Evolutionary conservation across 108 stramenopile genomes (phyloP).

Genomic region (Bacterosira constricta): DNA sequence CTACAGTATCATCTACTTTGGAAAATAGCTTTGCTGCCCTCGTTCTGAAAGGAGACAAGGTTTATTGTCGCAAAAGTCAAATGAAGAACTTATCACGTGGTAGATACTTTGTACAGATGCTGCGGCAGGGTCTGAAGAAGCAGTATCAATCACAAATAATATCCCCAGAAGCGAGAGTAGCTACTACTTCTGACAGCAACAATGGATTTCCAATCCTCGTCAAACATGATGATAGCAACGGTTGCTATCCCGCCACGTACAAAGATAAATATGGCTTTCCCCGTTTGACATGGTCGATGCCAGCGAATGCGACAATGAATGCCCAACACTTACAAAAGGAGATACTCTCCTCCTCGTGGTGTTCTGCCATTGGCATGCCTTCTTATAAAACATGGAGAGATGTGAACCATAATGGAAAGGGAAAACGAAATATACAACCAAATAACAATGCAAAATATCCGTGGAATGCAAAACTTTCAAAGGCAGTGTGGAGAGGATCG

Average conservation of each 20-base stretch:
- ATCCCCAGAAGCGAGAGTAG: too few relatives aligned
- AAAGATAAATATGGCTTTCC: constrained; percentile 41
- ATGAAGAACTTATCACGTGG: constrained; percentile 33
- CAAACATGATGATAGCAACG: constrained; percentile 53
- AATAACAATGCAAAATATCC: constrained; percentile 26
- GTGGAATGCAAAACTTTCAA: constrained; percentile 27
- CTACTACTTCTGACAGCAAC: neutral
- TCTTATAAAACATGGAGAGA: constrained; percentile 48
- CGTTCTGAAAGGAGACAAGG: constrained; percentile 24
- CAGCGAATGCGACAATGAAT: constrained; percentile 8
- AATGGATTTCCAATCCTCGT: constrained; percentile 23
- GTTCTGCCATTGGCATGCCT: constrained; percentile 29
- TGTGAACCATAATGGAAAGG: neutral
- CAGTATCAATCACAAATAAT: too few relatives aligned
- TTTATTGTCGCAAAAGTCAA: constrained; percentile 41
- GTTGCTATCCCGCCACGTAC: constrained; percentile 31
- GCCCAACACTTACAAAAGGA: neutral
- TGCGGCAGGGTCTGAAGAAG: constrained; percentile 12
- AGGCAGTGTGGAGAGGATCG: constrained; percentile 54
- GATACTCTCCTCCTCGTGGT: constrained; percentile 9
- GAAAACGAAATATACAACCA: neutral
- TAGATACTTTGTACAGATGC: constrained; percentile 44
- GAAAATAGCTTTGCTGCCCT: constrained; percentile 29
- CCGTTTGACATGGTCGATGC: constrained; percentile 44
- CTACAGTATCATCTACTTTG: neutral